Evolutionary conservation across 345 rosid genomes (phyloP).

Genomic region (Bretschneidera sinensis): DNA sequence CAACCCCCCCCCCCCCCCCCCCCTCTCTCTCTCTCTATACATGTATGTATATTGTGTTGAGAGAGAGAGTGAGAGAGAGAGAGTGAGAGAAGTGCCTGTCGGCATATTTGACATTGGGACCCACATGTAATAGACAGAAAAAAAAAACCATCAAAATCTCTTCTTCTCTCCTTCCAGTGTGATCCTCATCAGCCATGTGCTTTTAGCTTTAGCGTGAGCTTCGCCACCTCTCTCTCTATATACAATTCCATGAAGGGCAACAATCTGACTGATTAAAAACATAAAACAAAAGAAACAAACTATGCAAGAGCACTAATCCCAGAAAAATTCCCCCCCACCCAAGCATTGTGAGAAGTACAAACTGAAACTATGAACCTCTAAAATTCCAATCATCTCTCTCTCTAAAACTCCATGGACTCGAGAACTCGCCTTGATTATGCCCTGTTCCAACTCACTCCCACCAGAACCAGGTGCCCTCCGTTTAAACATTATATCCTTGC

Average conservation of each 20-base stretch:
- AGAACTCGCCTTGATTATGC: slow-evolving; percentile 74
- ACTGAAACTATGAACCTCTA: slow-evolving; percentile 6
- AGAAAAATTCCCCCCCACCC: slow-evolving; percentile 2
- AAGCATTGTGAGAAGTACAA: not conserved
- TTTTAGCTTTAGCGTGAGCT: slow-evolving; percentile 9
- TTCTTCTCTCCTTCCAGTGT: slow-evolving; percentile 17
- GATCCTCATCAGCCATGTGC: slow-evolving; percentile 3
- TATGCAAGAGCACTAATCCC: slow-evolving; percentile 13
- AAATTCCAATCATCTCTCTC: slow-evolving; percentile 9
- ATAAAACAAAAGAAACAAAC: not conserved
- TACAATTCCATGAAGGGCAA: not conserved
- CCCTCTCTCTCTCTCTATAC: not conserved
- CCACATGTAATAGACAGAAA: slow-evolving; percentile 18
- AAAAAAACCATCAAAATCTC: slow-evolving; percentile 5
- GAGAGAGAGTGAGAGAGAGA: not conserved
- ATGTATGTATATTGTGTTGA: not conserved
- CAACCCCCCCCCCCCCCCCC: not conserved
- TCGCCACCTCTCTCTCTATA: not conserved
- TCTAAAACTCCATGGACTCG: slow-evolving; percentile 57
- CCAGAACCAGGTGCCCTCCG: slow-evolving; percentile 77
- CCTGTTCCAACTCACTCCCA: slow-evolving; percentile 95
- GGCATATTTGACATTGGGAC: slow-evolving; percentile 30
- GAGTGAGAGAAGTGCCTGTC: slow-evolving; percentile 27
- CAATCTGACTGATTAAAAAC: slow-evolving; percentile 15
- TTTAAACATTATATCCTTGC: not conserved